Percentiles rank a stretch among this genome's conserved stretches.
Conservation (phyloP, 257 asterid species). For the Gentiana dahurica region DNA sequence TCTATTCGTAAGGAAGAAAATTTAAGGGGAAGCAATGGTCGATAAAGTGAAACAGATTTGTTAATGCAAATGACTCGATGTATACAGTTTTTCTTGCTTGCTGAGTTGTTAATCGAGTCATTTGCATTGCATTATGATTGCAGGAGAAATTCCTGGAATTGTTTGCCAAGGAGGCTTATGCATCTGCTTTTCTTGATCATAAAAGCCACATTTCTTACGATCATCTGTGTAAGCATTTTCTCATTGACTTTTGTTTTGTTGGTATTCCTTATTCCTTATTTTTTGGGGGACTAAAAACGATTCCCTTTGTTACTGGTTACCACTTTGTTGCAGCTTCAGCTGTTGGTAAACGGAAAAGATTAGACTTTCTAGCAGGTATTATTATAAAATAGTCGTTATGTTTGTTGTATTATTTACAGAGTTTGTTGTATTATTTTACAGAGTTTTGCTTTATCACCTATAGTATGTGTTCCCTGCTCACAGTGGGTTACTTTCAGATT, state of each 20-base stretch:
- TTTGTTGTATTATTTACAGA: no score
- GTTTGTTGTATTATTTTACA: no score
- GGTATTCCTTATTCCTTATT: conserved; percentile 1
- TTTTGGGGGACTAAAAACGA: not conserved
- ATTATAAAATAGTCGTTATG: not conserved
- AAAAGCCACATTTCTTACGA: conserved; percentile 45
- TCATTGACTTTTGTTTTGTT: not conserved
- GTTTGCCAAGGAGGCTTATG: conserved; percentile 64
- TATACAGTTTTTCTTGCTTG: not conserved
- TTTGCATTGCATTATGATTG: conserved; percentile 15
- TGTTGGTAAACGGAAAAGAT: conserved; percentile 51
- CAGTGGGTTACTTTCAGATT: conserved; percentile 24
- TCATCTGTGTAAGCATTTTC: conserved; percentile 54
- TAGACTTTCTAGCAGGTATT: conserved; percentile 69
- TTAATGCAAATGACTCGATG: not conserved
- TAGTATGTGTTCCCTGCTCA: no score
- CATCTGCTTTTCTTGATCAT: conserved; percentile 48
- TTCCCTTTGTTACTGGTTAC: not conserved
- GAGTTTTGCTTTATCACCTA: no score
- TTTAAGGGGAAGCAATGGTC: no score
- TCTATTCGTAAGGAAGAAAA: no score
- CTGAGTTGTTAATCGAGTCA: not conserved
- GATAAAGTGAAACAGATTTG: no score
- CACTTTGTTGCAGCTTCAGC: conserved; percentile 53
- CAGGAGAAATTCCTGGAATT: conserved; percentile 93